phyloP scores from a whole-genome alignment of 1,139 yeast genomes.

The Candida glucosophila region DNA sequence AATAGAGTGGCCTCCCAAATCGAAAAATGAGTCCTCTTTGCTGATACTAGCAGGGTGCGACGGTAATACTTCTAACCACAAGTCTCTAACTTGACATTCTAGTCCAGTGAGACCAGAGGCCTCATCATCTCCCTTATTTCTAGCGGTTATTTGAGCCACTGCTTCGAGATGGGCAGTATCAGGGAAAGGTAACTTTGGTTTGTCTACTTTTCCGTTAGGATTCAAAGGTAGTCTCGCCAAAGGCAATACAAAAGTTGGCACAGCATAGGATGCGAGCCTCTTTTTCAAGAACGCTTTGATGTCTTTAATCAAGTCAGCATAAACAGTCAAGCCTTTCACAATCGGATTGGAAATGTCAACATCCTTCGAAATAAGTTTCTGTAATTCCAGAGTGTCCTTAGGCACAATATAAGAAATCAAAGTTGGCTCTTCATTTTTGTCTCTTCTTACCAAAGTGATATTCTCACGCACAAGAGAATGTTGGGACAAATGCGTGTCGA shows the following conservation, averaged over 20 bases:
- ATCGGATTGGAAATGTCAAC: slow-evolving; percentile 51
- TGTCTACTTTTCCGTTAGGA: slow-evolving; percentile 97
- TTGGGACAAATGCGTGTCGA: slow-evolving; percentile 92
- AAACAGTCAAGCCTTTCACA: slow-evolving; percentile 71
- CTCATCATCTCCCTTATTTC: slow-evolving; percentile 16
- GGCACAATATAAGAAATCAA: slow-evolving; percentile 91
- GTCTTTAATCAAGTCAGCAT: slow-evolving; percentile 69
- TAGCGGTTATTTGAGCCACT: slow-evolving; percentile 44
- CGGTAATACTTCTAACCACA: slow-evolving; percentile 85
- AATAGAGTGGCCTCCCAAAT: slow-evolving; percentile 95
- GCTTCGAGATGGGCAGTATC: slow-evolving; percentile 74
- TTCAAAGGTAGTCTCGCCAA: slow-evolving; percentile 80
- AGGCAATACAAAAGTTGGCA: slow-evolving; percentile 88
- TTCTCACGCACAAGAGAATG: slow-evolving; percentile 89
- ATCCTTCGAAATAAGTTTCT: slow-evolving; percentile 37
- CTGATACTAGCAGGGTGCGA: slow-evolving; percentile 71
- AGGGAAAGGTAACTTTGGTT: slow-evolving; percentile 95
- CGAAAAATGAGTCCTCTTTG: slow-evolving; percentile 86
- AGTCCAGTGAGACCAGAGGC: slow-evolving; percentile 50
- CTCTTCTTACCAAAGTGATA: slow-evolving; percentile 85
- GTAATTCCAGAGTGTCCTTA: slow-evolving; percentile 51
- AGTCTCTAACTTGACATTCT: slow-evolving; percentile 63
- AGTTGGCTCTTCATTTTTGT: slow-evolving; percentile 87
- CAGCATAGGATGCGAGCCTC: slow-evolving; percentile 86
- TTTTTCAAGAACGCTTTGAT: slow-evolving; percentile 76